A percentile compares a stretch with the other conserved stretches of the same genome.
Evolutionary conservation across 441 rosid genomes (phyloP).

Genomic region (Adansonia madagascariensis): DNA sequence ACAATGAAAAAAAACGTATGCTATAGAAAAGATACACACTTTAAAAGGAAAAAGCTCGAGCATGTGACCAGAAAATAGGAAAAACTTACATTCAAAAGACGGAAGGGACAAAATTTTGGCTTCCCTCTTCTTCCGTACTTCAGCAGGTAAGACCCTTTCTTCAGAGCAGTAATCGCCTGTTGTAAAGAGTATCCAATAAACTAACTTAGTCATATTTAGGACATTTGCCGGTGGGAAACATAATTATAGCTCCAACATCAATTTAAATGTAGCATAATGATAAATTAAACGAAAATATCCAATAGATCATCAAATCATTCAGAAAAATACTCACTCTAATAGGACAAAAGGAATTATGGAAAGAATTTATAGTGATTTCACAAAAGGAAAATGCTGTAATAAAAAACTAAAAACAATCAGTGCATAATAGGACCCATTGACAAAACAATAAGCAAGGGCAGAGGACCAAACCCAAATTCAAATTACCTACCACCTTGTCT

Average conservation of each 20-base stretch:
- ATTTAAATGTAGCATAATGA: constrained; percentile 20
- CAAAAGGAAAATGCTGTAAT: neutral
- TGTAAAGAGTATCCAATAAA: constrained; percentile 44
- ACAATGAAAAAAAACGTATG: neutral
- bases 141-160: constrained; percentile 92
- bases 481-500: neutral
- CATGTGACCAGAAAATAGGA: constrained; percentile 11
- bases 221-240: constrained; percentile 24
- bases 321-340: neutral
- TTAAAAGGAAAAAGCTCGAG: neutral
- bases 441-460: neutral
- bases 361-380: neutral
- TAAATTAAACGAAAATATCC: constrained; percentile 14
- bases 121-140: constrained; percentile 99
- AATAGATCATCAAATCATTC: neutral
- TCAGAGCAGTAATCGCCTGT: constrained; percentile 95
- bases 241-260: constrained; percentile 23
- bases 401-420: neutral
- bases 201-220: constrained; percentile 36
- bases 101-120: constrained; percentile 97
- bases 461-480: neutral
- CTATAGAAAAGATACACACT: neutral
- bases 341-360: neutral
- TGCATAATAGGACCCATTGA: neutral
- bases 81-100: constrained; percentile 87